Percentiles rank a stretch among this genome's conserved stretches.
phyloP scores from a whole-genome alignment of 331 rosid genomes.

The Stylosanthes scabra region DNA sequence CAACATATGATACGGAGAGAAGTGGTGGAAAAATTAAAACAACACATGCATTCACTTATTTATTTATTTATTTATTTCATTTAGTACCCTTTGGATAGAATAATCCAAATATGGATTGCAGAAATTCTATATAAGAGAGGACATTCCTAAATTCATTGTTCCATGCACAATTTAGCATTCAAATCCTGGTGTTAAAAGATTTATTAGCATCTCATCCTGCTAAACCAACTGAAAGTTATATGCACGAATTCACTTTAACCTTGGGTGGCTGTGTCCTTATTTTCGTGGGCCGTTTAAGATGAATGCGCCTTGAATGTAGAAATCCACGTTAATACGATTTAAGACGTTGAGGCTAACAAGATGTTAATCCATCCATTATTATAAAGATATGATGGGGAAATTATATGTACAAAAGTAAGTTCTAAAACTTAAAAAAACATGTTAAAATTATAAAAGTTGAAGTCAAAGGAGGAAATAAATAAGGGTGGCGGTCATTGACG shows the following conservation, averaged over 20 bases:
- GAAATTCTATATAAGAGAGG: too few species aligned
- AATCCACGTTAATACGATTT: background rate
- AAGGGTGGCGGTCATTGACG: background rate
- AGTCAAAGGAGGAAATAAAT: background rate
- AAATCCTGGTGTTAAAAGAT: too few species aligned
- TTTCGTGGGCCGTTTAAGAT: background rate
- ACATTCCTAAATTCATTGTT: too few species aligned
- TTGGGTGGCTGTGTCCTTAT: conserved; percentile 2
- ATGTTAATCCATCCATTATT: background rate
- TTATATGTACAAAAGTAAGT: too few species aligned
- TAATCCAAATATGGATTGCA: too few species aligned
- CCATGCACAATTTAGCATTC: too few species aligned
- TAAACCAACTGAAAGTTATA: too few species aligned
- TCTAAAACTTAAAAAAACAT: too few species aligned
- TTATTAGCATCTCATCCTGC: too few species aligned
- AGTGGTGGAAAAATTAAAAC: conserved; percentile 24
- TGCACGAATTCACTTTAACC: conserved; percentile 24
- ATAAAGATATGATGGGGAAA: background rate
- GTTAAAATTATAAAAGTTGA: background rate
- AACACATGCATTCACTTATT: conserved; percentile 10
- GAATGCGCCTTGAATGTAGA: background rate
- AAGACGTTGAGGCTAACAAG: conserved; percentile 6
- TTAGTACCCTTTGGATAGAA: too few species aligned
- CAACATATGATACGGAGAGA: background rate
- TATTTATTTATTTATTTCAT: too few species aligned